Conservation (phyloP, 257 asterid genomes). For the Sherardia arvensis region DNA sequence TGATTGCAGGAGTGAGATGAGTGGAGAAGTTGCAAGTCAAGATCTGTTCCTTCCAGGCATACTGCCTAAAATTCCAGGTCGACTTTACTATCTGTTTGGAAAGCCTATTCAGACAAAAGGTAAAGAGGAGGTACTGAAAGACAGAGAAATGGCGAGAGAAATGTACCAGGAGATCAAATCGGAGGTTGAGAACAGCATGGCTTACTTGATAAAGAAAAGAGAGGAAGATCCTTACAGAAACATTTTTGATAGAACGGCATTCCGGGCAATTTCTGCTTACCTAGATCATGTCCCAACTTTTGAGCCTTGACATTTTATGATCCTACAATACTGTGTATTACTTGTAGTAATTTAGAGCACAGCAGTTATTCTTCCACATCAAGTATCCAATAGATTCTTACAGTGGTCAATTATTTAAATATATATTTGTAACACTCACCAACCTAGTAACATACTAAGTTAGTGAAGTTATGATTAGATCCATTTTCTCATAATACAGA, state of each 20-base stretch:
- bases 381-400: too few species aligned
- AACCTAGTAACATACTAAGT: too few species aligned
- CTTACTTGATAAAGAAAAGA: slow-evolving; percentile 58
- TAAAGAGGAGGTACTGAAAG: slow-evolving; percentile 44
- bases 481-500: too few species aligned
- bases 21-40: slow-evolving; percentile 73
- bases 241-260: slow-evolving; percentile 45
- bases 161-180: slow-evolving; percentile 58
- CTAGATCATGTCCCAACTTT: slow-evolving; percentile 61
- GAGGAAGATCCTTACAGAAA: slow-evolving; percentile 79
- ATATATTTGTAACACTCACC: too few species aligned
- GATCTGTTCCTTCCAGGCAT: slow-evolving; percentile 35
- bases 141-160: slow-evolving; percentile 47
- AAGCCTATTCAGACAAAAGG: slow-evolving; percentile 78
- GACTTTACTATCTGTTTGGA: slow-evolving; percentile 73
- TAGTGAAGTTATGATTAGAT: too few species aligned
- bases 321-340: background rate
- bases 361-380: too few species aligned
- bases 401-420: too few species aligned
- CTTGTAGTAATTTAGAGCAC: too few species aligned
- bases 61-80: slow-evolving; percentile 82
- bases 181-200: slow-evolving; percentile 48
- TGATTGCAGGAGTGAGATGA: background rate
- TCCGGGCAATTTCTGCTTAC: slow-evolving; percentile 43
- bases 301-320: slow-evolving; percentile 30